These are phyloP conservation scores for Elaeis guineensis DNA, from an alignment of 176 grass and related monocot species.

Conservation along the genomic window DNA sequence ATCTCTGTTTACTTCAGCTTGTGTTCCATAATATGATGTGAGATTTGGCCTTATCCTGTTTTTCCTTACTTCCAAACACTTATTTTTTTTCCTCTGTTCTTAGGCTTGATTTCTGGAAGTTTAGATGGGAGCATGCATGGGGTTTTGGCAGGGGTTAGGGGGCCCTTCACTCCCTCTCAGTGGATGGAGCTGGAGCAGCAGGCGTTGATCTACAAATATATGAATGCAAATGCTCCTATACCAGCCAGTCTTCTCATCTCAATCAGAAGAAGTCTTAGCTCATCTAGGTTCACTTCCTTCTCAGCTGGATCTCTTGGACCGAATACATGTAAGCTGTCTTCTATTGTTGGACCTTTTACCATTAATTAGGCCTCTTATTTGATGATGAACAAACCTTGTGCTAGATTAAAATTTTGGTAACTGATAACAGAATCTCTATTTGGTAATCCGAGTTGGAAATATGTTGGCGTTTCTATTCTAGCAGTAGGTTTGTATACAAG, in stretches of 20 bases:
- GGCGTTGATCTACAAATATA: conserved; percentile 88
- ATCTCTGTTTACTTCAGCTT: too few relatives aligned
- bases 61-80: background rate
- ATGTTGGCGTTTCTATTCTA: too few relatives aligned
- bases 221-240: conserved; percentile 67
- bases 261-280: conserved; percentile 51
- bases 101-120: conserved; percentile 47
- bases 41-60: background rate
- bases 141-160: conserved; percentile 59
- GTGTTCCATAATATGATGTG: too few relatives aligned
- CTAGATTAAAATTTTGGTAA: too few relatives aligned
- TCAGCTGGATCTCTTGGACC: conserved; percentile 9
- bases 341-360: too few relatives aligned
- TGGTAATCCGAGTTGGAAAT: too few relatives aligned
- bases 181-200: conserved; percentile 98
- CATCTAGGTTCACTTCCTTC: conserved; percentile 28
- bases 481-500: too few relatives aligned
- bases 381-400: too few relatives aligned
- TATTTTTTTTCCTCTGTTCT: background rate
- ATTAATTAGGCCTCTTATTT: too few relatives aligned
- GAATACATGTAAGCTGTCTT: conserved; percentile 2
- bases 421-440: too few relatives aligned
- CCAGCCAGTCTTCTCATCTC: conserved; percentile 74
- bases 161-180: conserved; percentile 89
- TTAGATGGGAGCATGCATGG: conserved; percentile 35